Conservation (phyloP, 1,284 basidiomycete genomes). For the Coriolopsis trogii region DNA sequence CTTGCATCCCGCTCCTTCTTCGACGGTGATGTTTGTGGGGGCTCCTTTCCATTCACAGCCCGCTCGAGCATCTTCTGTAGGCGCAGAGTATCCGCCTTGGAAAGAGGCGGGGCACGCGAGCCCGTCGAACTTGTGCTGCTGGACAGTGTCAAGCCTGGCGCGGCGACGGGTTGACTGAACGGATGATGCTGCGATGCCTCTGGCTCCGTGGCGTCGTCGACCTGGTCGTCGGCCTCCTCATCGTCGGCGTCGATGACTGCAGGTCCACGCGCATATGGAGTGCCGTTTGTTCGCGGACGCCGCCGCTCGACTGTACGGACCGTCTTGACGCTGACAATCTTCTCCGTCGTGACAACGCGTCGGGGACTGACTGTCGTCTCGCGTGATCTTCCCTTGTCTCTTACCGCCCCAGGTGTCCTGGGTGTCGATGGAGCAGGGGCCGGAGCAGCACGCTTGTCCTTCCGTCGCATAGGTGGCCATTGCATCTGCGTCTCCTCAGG, state of each 20-base stretch:
- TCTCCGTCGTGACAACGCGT: slow-evolving; percentile 14
- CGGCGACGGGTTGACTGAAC: slow-evolving; percentile 20
- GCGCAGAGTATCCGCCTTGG: slow-evolving; percentile 8
- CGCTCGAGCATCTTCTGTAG: slow-evolving; percentile 13
- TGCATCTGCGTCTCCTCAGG: neutral
- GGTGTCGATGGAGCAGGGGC: slow-evolving; percentile 2
- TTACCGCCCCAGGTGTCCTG: slow-evolving; percentile 5
- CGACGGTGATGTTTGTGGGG: neutral
- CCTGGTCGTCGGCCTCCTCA: neutral
- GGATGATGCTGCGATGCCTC: slow-evolving; percentile 20
- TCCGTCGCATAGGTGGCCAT: slow-evolving; percentile 15
- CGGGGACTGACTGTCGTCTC: too few species aligned
- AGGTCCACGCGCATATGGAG: neutral
- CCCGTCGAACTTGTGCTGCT: neutral
- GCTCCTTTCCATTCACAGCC: neutral
- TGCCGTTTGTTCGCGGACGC: slow-evolving; percentile 5
- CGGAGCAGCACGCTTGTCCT: neutral
- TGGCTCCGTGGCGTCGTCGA: neutral
- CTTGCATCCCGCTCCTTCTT: neutral
- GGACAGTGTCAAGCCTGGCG: neutral
- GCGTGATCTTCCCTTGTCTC: slow-evolving; percentile 20
- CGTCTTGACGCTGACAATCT: slow-evolving; percentile 14
- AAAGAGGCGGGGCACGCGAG: neutral
- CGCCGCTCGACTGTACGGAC: slow-evolving; percentile 13
- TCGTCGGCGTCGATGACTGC: neutral